Conservation (phyloP, 129 eudicot species). For the Calendula officinalis region DNA sequence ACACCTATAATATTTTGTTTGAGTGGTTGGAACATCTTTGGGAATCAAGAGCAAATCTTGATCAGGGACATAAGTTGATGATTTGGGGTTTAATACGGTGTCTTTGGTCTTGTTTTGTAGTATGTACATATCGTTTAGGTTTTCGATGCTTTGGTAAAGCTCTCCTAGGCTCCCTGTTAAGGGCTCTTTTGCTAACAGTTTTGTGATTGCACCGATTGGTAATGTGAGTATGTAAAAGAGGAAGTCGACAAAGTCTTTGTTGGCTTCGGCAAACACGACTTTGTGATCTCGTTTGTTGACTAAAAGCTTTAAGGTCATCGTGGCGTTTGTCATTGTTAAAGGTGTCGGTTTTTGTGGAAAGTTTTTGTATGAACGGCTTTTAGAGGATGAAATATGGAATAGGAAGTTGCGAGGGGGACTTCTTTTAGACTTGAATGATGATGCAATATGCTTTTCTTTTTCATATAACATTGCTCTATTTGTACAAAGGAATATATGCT, state of each 20-base stretch:
- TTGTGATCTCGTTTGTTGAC: conserved; percentile 30
- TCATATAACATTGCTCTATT: not conserved
- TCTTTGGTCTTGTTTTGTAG: conserved; percentile 33
- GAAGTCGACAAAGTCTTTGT: conserved; percentile 43
- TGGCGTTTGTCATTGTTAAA: conserved; percentile 27
- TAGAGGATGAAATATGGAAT: not conserved
- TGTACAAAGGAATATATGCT: conserved; percentile 25
- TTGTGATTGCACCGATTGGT: conserved; percentile 33
- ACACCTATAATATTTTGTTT: conserved; percentile 25
- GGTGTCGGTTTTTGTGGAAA: not conserved
- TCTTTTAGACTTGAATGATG: not conserved
- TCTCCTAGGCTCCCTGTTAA: conserved; percentile 28
- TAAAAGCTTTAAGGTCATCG: conserved; percentile 35
- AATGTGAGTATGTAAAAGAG: conserved; percentile 38
- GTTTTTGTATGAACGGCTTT: not conserved
- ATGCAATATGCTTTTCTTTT: conserved; percentile 1
- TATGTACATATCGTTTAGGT: conserved; percentile 30
- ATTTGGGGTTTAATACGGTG: conserved; percentile 30
- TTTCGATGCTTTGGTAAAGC: conserved; percentile 39
- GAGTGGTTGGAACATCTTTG: conserved; percentile 15
- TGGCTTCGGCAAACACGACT: conserved; percentile 39
- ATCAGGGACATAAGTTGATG: conserved; percentile 2
- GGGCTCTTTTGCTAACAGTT: conserved; percentile 30
- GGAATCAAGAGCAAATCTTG: conserved; percentile 30
- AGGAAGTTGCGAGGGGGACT: not conserved